These are phyloP conservation scores for Euphorbia peplus DNA, from an alignment of 345 rosid genomes.

Conservation along the genomic window DNA sequence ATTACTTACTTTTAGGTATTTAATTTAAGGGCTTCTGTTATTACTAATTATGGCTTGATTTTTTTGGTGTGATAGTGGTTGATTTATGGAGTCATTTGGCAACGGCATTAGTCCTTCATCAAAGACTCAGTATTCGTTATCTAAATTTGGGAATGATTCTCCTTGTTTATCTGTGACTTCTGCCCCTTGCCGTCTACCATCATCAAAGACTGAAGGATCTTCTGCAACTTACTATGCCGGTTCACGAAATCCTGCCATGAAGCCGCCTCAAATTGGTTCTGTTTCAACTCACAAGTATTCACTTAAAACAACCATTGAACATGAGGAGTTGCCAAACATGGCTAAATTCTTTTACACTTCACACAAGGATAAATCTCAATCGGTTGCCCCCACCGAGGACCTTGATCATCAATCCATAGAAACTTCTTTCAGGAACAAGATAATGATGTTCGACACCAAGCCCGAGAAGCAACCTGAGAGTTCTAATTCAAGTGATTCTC, in stretches of 20 bases:
- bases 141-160: conserved; percentile 29
- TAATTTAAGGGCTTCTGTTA: conserved; percentile 18
- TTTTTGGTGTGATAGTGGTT: conserved; percentile 36
- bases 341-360: conserved; percentile 30
- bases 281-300: conserved; percentile 31
- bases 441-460: conserved; percentile 19
- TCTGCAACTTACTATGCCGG: conserved; percentile 18
- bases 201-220: conserved; percentile 33
- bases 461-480: conserved; percentile 36
- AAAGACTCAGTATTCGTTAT: conserved; percentile 36
- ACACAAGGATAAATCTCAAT: conserved; percentile 23
- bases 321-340: conserved; percentile 33
- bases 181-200: conserved; percentile 37
- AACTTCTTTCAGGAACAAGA: conserved; percentile 21
- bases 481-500: conserved; percentile 35
- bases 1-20: neutral
- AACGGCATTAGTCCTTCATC: conserved; percentile 44
- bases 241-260: conserved; percentile 19
- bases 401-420: conserved; percentile 19
- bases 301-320: conserved; percentile 9
- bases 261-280: conserved; percentile 31
- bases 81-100: conserved; percentile 57
- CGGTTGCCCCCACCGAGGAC: conserved; percentile 15
- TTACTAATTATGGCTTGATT: conserved; percentile 19
- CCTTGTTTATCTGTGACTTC: conserved; percentile 27